Base-by-base conservation (phyloP, 2,329 filamentous ascomycete genomes). In the Calonectria hongkongensis region DNA sequence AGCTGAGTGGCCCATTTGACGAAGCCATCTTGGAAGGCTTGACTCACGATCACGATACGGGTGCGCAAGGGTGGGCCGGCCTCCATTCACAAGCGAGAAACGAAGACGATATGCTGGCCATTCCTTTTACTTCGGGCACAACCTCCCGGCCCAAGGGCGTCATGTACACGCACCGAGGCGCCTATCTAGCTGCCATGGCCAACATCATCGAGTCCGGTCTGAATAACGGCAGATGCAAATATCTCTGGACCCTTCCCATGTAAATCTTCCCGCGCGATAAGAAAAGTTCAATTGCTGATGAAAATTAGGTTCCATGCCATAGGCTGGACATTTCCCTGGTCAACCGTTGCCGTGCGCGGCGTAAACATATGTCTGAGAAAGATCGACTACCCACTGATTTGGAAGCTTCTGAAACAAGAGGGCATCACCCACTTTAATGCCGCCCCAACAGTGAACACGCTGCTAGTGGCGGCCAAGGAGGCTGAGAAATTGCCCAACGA, bases 361-460 rank as follows among this genome's bases (percentile, higher is more conserved):
- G 97, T 96, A 3, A 95, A 98, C 83, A 95, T 98, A 82, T 98
- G 96, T 80, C 88, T 99, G 21, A 91, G 97, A 73, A 98, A 98
- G 87, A 95, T 99, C 76, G 95, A 98, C 84, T 99, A 99, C 82
- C 92, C 94, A 0, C 88, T 96, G 71, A 98, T 99, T 73, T 99
- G 97, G 97, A 90, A 90, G 62, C 86, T 99, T 4, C 86, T 99
- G 41, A 97, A 95, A 80, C 90, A 95, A 66, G 94, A 98, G 84
- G 88, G 91, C 8, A 94, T 99, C 75, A 98, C 95, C 0, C 97
- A 99, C 84, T 98, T 97, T 86, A 98, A 96, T 81, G 96, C 96
- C 0, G 97, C 96, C 0, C 97, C 97, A 0, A 99, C 97, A 0
- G 97, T 99, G 66, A 98, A 98, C 83, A 99, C 96, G 0, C 86